Evolutionary conservation across 2,329 filamentous ascomycete genomes (phyloP).

Genomic region (Aspergillus caelatus): DNA sequence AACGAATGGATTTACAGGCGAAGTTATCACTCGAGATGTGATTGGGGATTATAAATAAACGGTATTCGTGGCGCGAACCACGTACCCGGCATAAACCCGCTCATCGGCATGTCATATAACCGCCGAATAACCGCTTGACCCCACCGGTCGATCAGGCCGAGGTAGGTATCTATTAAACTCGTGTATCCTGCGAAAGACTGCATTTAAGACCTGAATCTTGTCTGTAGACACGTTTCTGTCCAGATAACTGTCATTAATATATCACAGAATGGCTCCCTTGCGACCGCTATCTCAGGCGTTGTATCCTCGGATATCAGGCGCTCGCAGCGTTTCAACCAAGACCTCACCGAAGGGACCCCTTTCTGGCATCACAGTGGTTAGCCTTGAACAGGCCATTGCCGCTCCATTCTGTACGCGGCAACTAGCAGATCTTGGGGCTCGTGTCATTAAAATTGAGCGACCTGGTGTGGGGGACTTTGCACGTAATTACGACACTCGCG

Average conservation of each 20-base stretch:
- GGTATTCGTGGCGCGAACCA: neutral
- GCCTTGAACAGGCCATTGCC: slow-evolving; percentile 58
- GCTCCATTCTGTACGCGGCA: slow-evolving; percentile 60
- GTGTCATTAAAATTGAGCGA: slow-evolving; percentile 60
- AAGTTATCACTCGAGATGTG: neutral
- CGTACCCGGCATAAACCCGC: slow-evolving; percentile 6
- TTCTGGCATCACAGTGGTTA: slow-evolving; percentile 54
- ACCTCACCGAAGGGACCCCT: slow-evolving; percentile 29
- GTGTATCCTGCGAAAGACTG: neutral
- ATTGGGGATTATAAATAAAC: neutral
- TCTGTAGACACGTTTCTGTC: neutral
- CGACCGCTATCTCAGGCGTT: neutral
- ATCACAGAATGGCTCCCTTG: slow-evolving; percentile 1
- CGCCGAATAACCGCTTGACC: slow-evolving; percentile 6
- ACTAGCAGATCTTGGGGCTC: slow-evolving; percentile 56
- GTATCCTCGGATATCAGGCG: neutral
- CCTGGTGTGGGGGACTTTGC: slow-evolving; percentile 58
- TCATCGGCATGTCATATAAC: slow-evolving; percentile 5
- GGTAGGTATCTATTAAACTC: neutral
- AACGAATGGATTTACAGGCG: neutral
- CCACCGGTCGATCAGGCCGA: neutral
- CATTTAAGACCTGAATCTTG: neutral
- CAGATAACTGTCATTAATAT: neutral
- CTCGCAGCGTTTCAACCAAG: slow-evolving; percentile 11
- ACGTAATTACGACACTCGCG: slow-evolving; percentile 54